Base-by-base conservation (phyloP, 805 yeast genomes). In the Candida ipomoeae region DNA sequence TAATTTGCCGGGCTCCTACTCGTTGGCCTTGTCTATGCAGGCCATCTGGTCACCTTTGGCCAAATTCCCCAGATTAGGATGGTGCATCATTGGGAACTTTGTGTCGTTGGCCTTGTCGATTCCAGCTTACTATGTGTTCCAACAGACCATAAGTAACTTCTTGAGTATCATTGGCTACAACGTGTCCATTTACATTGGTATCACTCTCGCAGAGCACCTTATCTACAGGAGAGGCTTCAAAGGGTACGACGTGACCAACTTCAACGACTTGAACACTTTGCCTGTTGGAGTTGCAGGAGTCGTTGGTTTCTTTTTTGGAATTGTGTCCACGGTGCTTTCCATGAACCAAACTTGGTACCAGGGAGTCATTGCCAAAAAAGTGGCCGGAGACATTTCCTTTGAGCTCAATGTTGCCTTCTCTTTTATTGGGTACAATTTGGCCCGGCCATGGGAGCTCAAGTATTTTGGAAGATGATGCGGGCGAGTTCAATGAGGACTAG, bases 281-380 rank as follows among this genome's bases (percentile, higher is more conserved):
- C 72, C 71, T 7, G 54, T 65, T 8, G 73, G 71, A 2, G 49
- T 62, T 46, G 69, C 70, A 3, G 70, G 71, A 14, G 44, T 62
- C 1, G 50, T 62, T 17, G 71, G 65, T 1, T 67, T 68, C 48
- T 48, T 53, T 11, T 63, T 59, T 41, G 73, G 73, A 5, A 62
- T 67, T n/a, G 63, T 62, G 13, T 63, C 70, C 15, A 63, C 70
- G 2, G 66, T 67, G 1, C 55, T 67, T 15, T 62, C 65, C 23
- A 68, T 68, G 71, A 52, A 64, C 35, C 70, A 68, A 52, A 59
- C 66, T 1, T 68, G 71, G 71, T 68, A 64, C 51, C 58, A 48
- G 26, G 73, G 73, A 3, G 65, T 66, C 5, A 63, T 68, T 32
- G 64, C 69, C 8, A 52, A 58, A 23, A 43, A 50, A 2, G 32